phyloP scores from a whole-genome alignment of 1,284 basidiomycete genomes.

The Ganoderma boninense region DNA sequence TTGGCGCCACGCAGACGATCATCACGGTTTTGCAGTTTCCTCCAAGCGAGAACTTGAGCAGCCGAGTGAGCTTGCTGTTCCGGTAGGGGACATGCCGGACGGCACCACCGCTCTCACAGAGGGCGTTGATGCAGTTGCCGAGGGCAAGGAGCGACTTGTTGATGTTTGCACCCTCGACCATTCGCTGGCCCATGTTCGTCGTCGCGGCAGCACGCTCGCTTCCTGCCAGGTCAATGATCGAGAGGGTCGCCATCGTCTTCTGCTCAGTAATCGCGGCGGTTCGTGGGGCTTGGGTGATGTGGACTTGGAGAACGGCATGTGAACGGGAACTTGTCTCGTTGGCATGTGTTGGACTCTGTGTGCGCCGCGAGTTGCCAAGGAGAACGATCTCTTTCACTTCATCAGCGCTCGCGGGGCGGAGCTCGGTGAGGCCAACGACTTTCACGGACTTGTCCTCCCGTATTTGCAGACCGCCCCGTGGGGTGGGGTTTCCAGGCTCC shows the following conservation, averaged over 20 bases:
- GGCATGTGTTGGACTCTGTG: slow-evolving; percentile 92
- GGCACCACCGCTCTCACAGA: slow-evolving; percentile 89
- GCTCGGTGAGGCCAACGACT: slow-evolving; percentile 85
- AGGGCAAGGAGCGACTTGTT: slow-evolving; percentile 96
- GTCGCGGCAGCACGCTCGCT: slow-evolving; percentile 96
- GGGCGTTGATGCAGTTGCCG: slow-evolving; percentile 96
- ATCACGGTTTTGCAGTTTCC: slow-evolving; percentile 99
- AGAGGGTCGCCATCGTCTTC: slow-evolving; percentile 87
- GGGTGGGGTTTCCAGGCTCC: slow-evolving; percentile 69
- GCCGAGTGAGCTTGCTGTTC: slow-evolving; percentile 95
- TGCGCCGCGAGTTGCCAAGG: slow-evolving; percentile 86
- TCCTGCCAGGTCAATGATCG: slow-evolving; percentile 96
- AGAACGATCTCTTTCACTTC: slow-evolving; percentile 94
- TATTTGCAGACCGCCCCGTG: slow-evolving; percentile 88
- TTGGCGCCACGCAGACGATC: slow-evolving; percentile 96
- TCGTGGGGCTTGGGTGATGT: slow-evolving; percentile 86
- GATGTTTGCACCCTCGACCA: slow-evolving; percentile 98
- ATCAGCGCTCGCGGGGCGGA: slow-evolving; percentile 81
- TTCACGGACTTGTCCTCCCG: slow-evolving; percentile 94
- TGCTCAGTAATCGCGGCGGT: slow-evolving; percentile 84
- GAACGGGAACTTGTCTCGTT: slow-evolving; percentile 96
- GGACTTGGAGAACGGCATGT: slow-evolving; percentile 95
- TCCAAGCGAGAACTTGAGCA: slow-evolving; percentile 95
- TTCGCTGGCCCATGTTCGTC: slow-evolving; percentile 95
- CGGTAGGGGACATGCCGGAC: slow-evolving; percentile 92